Percentiles rank a stretch among this genome's conserved stretches.
phyloP scores from a whole-genome alignment of 2,329 filamentous ascomycete genomes.

The Dactylellina haptotyla region DNA sequence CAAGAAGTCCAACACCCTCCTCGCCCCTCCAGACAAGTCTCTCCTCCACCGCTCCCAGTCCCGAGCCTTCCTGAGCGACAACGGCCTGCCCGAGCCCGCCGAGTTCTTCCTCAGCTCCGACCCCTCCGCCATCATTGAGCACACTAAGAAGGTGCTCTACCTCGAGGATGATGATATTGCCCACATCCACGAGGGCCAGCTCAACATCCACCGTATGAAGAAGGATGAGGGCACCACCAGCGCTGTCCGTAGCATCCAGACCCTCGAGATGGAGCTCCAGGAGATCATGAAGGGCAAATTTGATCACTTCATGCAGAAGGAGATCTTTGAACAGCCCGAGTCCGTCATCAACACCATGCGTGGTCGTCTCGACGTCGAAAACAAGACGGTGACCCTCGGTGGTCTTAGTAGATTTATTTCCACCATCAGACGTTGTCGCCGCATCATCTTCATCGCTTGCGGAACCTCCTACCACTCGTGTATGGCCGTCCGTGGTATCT shows the following conservation, averaged over 20 bases:
- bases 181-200: constrained; percentile 97
- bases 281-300: constrained; percentile 99
- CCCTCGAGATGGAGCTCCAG: constrained; percentile 96
- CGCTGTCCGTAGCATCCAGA: constrained; percentile 98
- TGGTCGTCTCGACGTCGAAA: constrained; percentile 91
- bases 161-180: constrained; percentile 99
- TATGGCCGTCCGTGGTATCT: constrained; percentile 98
- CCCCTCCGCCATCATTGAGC: constrained; percentile 97
- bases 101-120: constrained; percentile 99
- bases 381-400: constrained; percentile 95
- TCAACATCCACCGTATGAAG: constrained; percentile 98
- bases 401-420: constrained; percentile 95
- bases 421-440: constrained; percentile 94
- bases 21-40: constrained; percentile 95
- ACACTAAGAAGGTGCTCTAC: constrained; percentile 99
- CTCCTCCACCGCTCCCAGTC: constrained; percentile 98
- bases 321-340: constrained; percentile 99
- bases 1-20: constrained; percentile 81
- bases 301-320: constrained; percentile 99
- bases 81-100: constrained; percentile 95
- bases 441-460: constrained; percentile 99
- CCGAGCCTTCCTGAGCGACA: constrained; percentile 97
- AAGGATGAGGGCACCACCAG: constrained; percentile 91
- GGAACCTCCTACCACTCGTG: constrained; percentile 99
- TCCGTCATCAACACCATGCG: constrained; percentile 99